These are phyloP conservation scores for Euphorbia peplus DNA, from an alignment of 345 rosid genomes.

Conservation along the genomic window DNA sequence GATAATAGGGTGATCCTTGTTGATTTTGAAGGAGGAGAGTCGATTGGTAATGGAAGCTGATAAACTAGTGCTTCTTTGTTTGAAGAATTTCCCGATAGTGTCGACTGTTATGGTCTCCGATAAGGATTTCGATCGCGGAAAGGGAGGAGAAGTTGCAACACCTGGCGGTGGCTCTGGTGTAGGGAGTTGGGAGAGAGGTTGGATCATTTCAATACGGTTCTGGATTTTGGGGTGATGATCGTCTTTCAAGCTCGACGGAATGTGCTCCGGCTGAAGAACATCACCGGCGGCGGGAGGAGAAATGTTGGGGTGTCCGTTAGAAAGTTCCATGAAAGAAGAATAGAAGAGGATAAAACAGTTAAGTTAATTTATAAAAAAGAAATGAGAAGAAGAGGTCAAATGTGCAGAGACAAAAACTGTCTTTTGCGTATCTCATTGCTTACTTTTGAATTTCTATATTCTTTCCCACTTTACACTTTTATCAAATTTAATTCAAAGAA, in stretches of 20 bases:
- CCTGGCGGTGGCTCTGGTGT: conserved; percentile 79
- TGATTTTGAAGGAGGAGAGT: conserved; percentile 34
- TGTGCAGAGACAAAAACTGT: conserved; percentile 6
- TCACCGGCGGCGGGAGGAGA: neutral
- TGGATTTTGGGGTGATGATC: neutral
- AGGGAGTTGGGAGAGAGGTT: conserved; percentile 66
- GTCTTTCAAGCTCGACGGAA: neutral
- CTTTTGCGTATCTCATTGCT: neutral
- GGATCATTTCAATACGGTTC: conserved; percentile 17
- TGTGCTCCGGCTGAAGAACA: neutral
- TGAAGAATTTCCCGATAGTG: conserved; percentile 48
- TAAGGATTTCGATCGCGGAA: conserved; percentile 29
- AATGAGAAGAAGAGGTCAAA: conserved; percentile 22
- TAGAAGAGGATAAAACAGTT: neutral
- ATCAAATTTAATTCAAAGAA: no score
- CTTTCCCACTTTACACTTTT: no score
- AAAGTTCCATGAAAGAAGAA: conserved; percentile 1
- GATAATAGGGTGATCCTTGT: conserved; percentile 2
- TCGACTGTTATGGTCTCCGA: conserved; percentile 31
- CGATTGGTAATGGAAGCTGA: conserved; percentile 55
- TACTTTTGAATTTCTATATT: no score
- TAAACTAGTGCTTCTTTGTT: conserved; percentile 54
- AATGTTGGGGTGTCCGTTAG: neutral
- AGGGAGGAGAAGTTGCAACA: neutral
- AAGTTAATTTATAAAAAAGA: neutral